phyloP scores from a whole-genome alignment of 805 yeast species.

The Tetrapisispora iriomotensis region DNA sequence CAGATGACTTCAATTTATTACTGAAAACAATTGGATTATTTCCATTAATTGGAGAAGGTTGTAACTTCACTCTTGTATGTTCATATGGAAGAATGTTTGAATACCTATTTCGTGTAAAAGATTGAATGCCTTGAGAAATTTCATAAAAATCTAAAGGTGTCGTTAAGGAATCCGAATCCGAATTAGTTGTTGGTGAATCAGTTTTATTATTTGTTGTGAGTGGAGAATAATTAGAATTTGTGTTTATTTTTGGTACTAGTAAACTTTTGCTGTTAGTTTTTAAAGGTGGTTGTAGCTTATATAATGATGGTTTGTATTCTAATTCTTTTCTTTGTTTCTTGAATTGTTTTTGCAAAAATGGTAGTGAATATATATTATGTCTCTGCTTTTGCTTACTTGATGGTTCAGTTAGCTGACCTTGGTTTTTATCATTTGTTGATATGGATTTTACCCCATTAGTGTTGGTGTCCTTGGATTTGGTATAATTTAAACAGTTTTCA shows the following conservation, averaged over 20 bases:
- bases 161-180: constrained; percentile 12
- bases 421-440: no score
- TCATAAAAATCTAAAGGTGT: constrained; percentile 27
- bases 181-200: constrained; percentile 7
- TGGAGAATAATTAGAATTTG: constrained; percentile 1
- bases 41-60: constrained; percentile 23
- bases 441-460: neutral
- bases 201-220: neutral
- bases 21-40: neutral
- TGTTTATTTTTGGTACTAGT: neutral
- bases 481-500: constrained; percentile 15
- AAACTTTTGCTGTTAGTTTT: no score
- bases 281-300: no score
- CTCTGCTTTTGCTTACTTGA: neutral
- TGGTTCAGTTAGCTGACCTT: no score
- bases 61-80: constrained; percentile 59
- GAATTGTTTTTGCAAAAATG: constrained; percentile 17
- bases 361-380: constrained; percentile 18
- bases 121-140: constrained; percentile 65
- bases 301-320: neutral
- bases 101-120: constrained; percentile 72
- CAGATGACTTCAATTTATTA: neutral
- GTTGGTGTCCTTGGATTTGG: neutral
- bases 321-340: constrained; percentile 8
- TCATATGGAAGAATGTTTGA: constrained; percentile 80